Conservation (phyloP, 306 rosid genomes). For the apple (Malus domestica) region DNA sequence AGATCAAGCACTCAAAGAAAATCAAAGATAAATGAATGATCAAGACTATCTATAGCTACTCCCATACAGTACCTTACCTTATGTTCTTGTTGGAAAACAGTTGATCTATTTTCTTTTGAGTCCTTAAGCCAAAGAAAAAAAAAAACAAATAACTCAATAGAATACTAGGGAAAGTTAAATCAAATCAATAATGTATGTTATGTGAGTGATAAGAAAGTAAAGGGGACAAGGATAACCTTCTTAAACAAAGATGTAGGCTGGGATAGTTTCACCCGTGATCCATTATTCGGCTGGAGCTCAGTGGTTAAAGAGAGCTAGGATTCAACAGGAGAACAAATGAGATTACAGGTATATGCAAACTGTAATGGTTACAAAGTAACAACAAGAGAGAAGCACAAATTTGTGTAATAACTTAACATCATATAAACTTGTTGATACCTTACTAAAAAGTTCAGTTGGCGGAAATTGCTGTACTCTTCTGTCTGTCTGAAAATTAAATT, state of each 20-base stretch:
- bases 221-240: conserved; percentile 51
- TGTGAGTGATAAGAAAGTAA: background rate
- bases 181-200: background rate
- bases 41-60: background rate
- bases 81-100: conserved; percentile 42
- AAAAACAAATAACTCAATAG: conserved; percentile 38
- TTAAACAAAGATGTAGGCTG: conserved; percentile 26
- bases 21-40: background rate
- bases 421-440: conserved; percentile 33
- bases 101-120: conserved; percentile 78
- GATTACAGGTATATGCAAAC: background rate
- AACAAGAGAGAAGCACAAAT: background rate
- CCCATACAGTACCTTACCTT: conserved; percentile 42
- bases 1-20: background rate
- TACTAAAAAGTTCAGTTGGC: conserved; percentile 81
- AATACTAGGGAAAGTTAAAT: conserved; percentile 6
- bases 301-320: conserved; percentile 71
- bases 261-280: conserved; percentile 34
- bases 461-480: conserved; percentile 58
- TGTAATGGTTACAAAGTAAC: background rate
- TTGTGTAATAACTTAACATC: background rate
- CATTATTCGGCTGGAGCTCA: conserved; percentile 42
- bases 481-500: conserved; percentile 64
- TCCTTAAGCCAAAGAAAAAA: conserved; percentile 56
- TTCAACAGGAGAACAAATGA: conserved; percentile 15